Conservation (phyloP, 257 asterid genomes). For the Apocynum venetum region DNA sequence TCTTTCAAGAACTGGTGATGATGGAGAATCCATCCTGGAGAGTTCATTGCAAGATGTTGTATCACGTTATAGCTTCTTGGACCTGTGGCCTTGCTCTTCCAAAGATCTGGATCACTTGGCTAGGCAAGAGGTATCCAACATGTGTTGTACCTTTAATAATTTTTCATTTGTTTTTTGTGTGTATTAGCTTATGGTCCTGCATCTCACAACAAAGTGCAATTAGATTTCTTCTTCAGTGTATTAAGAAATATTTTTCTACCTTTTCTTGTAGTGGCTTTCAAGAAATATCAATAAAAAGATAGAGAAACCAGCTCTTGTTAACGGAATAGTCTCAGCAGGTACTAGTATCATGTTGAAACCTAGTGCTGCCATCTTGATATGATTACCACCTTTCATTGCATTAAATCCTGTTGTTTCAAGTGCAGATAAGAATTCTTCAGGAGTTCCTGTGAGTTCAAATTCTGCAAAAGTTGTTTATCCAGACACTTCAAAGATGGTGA, state of each 20-base stretch:
- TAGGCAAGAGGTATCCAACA: conserved; percentile 65
- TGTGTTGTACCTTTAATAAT: neutral
- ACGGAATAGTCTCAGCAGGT: conserved; percentile 57
- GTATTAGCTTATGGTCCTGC: neutral
- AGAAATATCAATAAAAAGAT: conserved; percentile 61
- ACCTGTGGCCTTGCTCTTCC: conserved; percentile 96
- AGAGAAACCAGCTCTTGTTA: conserved; percentile 50
- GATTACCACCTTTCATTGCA: conserved; percentile 1
- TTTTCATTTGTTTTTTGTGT: neutral
- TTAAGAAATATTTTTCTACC: neutral
- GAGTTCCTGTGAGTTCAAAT: conserved; percentile 39
- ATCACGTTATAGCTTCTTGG: conserved; percentile 90
- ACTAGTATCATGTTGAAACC: neutral
- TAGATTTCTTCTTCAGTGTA: neutral
- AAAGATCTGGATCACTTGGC: conserved; percentile 88
- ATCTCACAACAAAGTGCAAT: neutral
- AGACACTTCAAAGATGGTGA: conserved; percentile 70
- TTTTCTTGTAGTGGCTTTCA: conserved; percentile 62
- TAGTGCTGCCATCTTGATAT: neutral
- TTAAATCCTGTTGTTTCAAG: conserved; percentile 14
- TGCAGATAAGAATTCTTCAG: conserved; percentile 56
- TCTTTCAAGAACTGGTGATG: conserved; percentile 58
- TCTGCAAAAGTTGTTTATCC: conserved; percentile 71
- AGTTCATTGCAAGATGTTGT: conserved; percentile 80
- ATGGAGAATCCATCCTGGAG: conserved; percentile 63